Percentiles rank a stretch among this genome's conserved stretches.
These are phyloP conservation scores for Aphanoascus verrucosus DNA, from an alignment of 2,329 filamentous ascomycete genomes.

Conservation along the genomic window DNA sequence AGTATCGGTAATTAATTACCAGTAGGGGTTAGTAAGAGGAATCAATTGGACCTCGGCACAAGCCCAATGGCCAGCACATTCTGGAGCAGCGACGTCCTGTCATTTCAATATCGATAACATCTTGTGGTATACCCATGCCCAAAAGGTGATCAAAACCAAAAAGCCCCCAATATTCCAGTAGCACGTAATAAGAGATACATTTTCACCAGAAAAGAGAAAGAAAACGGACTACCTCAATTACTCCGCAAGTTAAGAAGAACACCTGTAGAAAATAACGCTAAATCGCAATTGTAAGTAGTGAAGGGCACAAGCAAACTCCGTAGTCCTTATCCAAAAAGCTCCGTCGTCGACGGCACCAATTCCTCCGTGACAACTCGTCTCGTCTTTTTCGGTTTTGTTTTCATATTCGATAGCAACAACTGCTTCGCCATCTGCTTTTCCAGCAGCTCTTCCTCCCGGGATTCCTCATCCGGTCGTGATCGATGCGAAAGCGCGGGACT, in stretches of 20 bases:
- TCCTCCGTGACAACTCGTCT: constrained; percentile 12
- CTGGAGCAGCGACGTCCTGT: neutral
- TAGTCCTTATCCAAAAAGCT: constrained; percentile 11
- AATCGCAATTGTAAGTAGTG: neutral
- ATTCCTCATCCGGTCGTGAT: neutral
- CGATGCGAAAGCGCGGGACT: constrained; percentile 1
- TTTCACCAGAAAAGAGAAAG: neutral
- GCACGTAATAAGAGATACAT: neutral
- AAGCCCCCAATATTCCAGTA: neutral
- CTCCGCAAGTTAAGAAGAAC: neutral
- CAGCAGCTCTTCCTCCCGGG: neutral
- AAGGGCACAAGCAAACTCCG: neutral
- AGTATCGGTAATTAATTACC: too few relatives aligned
- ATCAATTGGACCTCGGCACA: too few relatives aligned
- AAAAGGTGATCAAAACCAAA: neutral
- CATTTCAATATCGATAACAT: neutral
- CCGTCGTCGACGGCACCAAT: constrained; percentile 14
- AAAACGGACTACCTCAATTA: neutral
- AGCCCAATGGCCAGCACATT: neutral
- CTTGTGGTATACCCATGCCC: neutral
- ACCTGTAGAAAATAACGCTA: neutral
- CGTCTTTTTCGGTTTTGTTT: constrained; percentile 7
- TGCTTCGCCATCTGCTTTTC: neutral
- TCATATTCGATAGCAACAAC: neutral
- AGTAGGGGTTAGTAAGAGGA: too few relatives aligned